Evolutionary conservation across 805 yeast species (phyloP).

Genomic region (Yarrowia sp.): DNA sequence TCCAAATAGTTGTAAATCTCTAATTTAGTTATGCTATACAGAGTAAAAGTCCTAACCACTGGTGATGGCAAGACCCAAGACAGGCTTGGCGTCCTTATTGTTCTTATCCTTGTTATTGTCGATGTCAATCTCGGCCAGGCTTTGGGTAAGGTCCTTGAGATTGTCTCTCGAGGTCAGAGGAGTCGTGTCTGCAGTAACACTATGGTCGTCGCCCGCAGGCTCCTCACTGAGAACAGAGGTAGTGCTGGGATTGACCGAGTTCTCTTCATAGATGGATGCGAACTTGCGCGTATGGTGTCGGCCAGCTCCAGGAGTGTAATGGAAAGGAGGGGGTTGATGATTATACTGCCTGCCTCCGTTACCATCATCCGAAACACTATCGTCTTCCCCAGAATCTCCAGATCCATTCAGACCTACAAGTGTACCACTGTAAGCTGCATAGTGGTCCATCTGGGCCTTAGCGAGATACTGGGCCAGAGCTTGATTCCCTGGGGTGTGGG

Average conservation of each 20-base stretch:
- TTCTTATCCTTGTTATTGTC: constrained; percentile 19
- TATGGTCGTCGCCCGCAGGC: constrained; percentile 6
- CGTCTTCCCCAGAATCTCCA: constrained; percentile 3
- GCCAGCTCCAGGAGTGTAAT: constrained; percentile 20
- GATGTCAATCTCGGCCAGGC: constrained; percentile 16
- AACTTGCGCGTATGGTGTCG: constrained; percentile 21
- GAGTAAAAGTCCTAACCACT: not conserved
- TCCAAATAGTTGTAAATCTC: not conserved
- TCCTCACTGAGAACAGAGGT: constrained; percentile 16
- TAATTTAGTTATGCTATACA: not conserved
- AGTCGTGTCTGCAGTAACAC: constrained; percentile 17
- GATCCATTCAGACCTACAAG: not conserved
- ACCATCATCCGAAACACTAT: constrained; percentile 5
- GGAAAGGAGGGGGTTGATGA: constrained; percentile 22
- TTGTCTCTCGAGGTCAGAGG: constrained; percentile 3
- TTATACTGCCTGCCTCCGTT: constrained; percentile 4
- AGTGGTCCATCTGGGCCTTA: constrained; percentile 21
- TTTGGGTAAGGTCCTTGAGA: constrained; percentile 14
- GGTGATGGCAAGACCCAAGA: constrained; percentile 18
- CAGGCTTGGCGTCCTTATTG: constrained; percentile 12
- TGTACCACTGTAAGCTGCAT: constrained; percentile 13
- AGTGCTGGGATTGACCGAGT: constrained; percentile 7
- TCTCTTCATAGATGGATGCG: constrained; percentile 19
- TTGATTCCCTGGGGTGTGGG: constrained; percentile 22
- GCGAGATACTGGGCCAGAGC: constrained; percentile 18